Base-by-base conservation (phyloP, 73 alveolate species). In the Breviolum minutum region DNA sequence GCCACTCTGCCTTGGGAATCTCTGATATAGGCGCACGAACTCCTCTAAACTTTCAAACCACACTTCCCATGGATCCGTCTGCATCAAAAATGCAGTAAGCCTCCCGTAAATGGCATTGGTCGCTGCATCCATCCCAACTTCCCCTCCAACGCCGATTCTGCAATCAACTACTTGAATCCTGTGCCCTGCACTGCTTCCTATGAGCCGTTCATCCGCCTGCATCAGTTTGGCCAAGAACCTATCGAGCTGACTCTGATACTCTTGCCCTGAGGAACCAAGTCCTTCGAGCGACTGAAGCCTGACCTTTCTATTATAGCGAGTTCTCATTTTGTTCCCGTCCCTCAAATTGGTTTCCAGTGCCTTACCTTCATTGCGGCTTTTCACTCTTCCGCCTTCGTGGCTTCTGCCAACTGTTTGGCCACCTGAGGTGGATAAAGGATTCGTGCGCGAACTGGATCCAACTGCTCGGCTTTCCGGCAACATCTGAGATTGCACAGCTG, bases 1-100 rank as follows among this genome's bases (percentile, higher is more conserved):
- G 77, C n/a, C 77, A 17, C n/a, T 68, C 2, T 82, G 71, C 26
- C 54, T 27, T n/a, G 92, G 92, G 74, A 83, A 73, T 70, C 92
- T 83, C 40, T 40, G 54, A 83, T 16, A 40, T 29, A 7, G n/a
- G 30, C 17, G 30, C 7, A 20, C 74, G n/a, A 83, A 83, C 14
- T 20, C 9, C 92, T 40, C 69, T 19, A 83, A 68, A 22, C 29
- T 70, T 22, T 30, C 70, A 20, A 83, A 60, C 6, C 61, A 60
- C 6, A 22, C 27, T 19, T 83, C 54, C 74, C 74, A 83, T 22
- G 92, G 40, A 48, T 83, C 92, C 40, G 6, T 30, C 24, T 14
- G 69, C 54, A 24, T 29, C 71, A 83, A 73, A 40, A 83, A 26
- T 14, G 10, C 16, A 22, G 92, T 70, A 27, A 83, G 92, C 60